Base-by-base conservation (phyloP, 768 basidiomycete species). In the Rhizopogon sp. region DNA sequence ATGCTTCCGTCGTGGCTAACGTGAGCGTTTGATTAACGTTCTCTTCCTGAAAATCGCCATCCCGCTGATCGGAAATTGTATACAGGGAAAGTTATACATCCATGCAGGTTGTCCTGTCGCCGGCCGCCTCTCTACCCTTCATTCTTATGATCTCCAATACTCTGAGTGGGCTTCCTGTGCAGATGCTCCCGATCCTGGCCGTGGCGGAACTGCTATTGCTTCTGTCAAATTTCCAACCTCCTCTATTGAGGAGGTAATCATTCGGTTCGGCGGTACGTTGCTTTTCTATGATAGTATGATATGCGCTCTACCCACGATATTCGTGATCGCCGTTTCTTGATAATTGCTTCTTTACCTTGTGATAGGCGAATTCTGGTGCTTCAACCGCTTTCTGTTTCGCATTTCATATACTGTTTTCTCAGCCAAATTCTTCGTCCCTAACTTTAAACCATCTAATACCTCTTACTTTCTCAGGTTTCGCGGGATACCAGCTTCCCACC, bases 131-230 rank as follows among this genome's bases (percentile, higher is more conserved):
- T 51, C 60, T 13, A 61, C 67, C 3, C 58, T 77, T 31, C 72
- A 76, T 53, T 62, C 70, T 11, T 70, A 72, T 59, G 64, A 71
- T 51, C 52, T 72, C 40, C 20, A 52, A 6, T 61, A 60, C 3
- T 57, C 60, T 6, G 50, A 49, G 22, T 77, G 76, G 74, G 25
- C 64, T 29, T 39, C 47, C 25, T 65, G 74, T 6, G 58, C 72
- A n/a, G 55, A 66, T 16, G 76, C 72, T 0, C 77, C 77, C 1
- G 71, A 59, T 4, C 72, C 72, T 2, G 66, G 67, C 1, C 68
- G 75, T 16, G 73, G 74, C 6, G 77, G 77, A 2, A 77, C 76
- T 0, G 68, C 66, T n/a, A 66, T 77, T 50, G 62, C 67, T 8
- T 63, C 66, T 6, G 55, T 71, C 25, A 55, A 64, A 11, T 53